Evolutionary conservation across 1,284 basidiomycete species (phyloP), one percentile per base, ranked within the genome.

Genomic region (Meripilus lineatus): DNA sequence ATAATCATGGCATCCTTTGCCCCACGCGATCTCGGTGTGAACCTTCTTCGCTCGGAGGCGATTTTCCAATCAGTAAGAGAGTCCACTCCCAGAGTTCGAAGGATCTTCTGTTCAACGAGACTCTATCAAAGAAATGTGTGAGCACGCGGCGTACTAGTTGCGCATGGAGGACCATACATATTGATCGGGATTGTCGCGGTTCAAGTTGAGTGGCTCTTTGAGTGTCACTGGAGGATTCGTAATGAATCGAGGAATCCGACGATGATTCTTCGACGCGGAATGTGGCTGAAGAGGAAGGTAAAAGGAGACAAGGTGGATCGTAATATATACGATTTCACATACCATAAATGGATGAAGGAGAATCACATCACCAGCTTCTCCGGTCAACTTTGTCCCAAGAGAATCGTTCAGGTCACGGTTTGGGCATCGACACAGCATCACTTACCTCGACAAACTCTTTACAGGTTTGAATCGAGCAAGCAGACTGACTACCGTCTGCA

Each of bases 291-390:
- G 21, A 11, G 17, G 20, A n/a, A 3, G 7, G 7, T 14, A 26
- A 5, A 8, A 20, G 28, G n/a, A 30, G 8, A 30, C 28, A 18
- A 13, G 4, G 0, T 24, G 10, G 8, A 20, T 2, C 11, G 49
- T 6, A n/a, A n/a, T n/a, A n/a, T n/a, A n/a, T n/a, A n/a, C n/a
- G n/a, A n/a, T n/a, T n/a, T n/a, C n/a, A n/a, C n/a, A n/a, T 28
- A 59, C 50, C 58, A 70, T 68, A 43, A 70, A 62, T 0, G 66
- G 66, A 41, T 69, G 68, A 28, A 67, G 54, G 8, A 70, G 56
- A 36, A 68, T 58, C 8, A 70, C 63, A 38, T 69, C 68, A 7
- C 67, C 68, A 1, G 59, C 61, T 32, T 62, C 57, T 5, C 64
- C 64, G 1, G 64, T 66, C 14, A 60, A 50, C 62, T 64, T 21